phyloP scores from a whole-genome alignment of 805 yeast genomes.

The Wickerhamiella cacticola region DNA sequence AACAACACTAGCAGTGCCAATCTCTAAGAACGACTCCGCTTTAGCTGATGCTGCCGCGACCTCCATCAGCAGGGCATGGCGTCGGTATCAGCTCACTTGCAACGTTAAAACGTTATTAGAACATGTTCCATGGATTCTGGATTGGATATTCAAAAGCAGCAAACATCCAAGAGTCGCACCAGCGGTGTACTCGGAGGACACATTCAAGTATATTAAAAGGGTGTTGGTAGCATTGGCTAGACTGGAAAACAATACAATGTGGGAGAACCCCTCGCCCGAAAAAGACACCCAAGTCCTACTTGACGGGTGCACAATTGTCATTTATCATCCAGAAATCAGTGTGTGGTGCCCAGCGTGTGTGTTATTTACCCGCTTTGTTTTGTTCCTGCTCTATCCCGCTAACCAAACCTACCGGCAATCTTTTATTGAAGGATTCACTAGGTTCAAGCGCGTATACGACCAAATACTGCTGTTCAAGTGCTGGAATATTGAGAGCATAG shows the following conservation, averaged over 20 bases:
- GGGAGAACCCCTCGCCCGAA: too few species aligned
- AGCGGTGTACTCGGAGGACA: neutral
- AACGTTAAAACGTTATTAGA: neutral
- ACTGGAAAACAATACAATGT: neutral
- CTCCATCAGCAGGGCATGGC: neutral
- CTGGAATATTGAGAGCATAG: constrained; percentile 1
- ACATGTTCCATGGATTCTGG: constrained; percentile 1
- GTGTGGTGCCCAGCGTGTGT: constrained; percentile 10
- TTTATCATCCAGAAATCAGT: constrained; percentile 1
- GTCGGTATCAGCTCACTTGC: neutral
- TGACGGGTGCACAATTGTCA: neutral
- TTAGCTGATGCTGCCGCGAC: neutral
- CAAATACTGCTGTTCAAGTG: neutral
- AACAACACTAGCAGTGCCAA: neutral
- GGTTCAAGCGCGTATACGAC: neutral
- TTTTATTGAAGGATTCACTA: neutral
- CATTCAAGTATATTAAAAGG: neutral
- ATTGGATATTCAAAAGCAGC: neutral
- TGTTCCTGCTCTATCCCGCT: neutral
- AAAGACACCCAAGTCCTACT: neutral
- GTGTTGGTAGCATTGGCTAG: neutral
- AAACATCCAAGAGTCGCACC: neutral
- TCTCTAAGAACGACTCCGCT: neutral
- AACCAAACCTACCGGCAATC: neutral
- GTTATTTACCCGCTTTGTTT: neutral